Base-by-base conservation (phyloP, 2,329 filamentous ascomycete species). In the Alternaria ventricosa region DNA sequence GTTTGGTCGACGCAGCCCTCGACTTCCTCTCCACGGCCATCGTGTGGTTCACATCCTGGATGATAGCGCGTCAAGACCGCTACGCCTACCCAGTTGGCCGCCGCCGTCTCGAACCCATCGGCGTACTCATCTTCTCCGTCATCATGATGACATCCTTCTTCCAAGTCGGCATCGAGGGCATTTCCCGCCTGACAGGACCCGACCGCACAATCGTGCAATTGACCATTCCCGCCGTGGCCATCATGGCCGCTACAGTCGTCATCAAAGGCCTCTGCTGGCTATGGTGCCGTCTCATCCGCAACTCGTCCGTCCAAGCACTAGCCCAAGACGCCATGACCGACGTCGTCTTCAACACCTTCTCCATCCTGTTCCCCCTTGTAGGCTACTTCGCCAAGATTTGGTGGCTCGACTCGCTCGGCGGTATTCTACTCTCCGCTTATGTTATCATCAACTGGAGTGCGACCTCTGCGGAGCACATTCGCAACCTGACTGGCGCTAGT, bases 331-430 rank as follows among this genome's bases (percentile, higher is more conserved):
- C 88, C 12, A 84, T 88, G 79, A 86, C 92, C 0, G 92, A 97
- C 74, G 92, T 97, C 27, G 89, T 97, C 30, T 97, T 97, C 86
- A 97, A 97, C 80, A 88, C 88, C 1, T 95, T 96, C 73, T 94
- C 91, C 67, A 96, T 97, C 74, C 85, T 96, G 23, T 97, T 97
- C 75, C 94, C 94, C 1, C 87, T 96, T 9, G 85, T 92, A 58
- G 92, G 92, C 23, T 94, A 87, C 81, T 94, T 91, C 72, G 85
- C 87, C n/a, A 83, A 84, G 13, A 84, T 94, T 59, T 96, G 93
- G 93, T 96, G 91, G 90, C 86, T 96, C 27, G 93, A 96, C 75
- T 88, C 92, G 7, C 84, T 92, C 1, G 93, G 93, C 60, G 93
- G 93, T 73, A 84, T 96, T 30, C 70, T 94, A 6, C 87, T 96